Evolutionary conservation across 257 asterid genomes (phyloP).

Genomic region (Verbascum thapsus): DNA sequence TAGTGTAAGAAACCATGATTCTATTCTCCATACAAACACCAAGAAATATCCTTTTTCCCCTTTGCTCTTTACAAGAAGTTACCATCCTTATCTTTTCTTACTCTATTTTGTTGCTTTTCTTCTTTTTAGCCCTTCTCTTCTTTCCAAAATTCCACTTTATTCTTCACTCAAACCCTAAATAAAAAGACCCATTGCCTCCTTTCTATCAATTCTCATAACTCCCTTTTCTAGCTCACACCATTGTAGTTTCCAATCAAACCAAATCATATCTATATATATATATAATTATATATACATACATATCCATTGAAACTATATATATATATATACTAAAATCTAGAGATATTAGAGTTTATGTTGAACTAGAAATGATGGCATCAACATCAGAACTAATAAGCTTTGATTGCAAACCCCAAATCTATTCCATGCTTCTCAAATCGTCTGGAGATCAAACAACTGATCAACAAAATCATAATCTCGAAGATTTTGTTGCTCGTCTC

Average conservation of each 20-base stretch:
- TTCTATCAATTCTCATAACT: constrained; percentile 33
- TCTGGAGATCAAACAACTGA: constrained; percentile 53
- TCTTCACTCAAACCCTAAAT: constrained; percentile 60
- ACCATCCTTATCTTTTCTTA: constrained; percentile 52
- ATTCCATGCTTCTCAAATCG: constrained; percentile 69
- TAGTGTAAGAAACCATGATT: constrained; percentile 55
- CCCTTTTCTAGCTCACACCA: constrained; percentile 45
- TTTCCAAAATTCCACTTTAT: constrained; percentile 71
- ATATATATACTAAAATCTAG: not conserved
- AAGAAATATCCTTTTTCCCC: constrained; percentile 57
- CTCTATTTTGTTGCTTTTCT: constrained; percentile 36
- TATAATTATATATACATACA: not conserved
- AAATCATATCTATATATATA: not conserved
- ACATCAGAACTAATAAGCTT: constrained; percentile 74
- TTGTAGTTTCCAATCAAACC: constrained; percentile 36
- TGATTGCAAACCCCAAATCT: constrained; percentile 72
- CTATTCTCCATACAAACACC: constrained; percentile 41
- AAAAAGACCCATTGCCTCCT: constrained; percentile 33
- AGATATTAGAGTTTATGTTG: constrained; percentile 25
- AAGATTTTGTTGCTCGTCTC: constrained; percentile 71
- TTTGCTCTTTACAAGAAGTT: constrained; percentile 78
- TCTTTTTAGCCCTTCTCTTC: constrained; percentile 36
- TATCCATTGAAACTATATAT: not conserved
- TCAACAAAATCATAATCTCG: constrained; percentile 62
- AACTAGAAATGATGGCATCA: constrained; percentile 57